Base-by-base conservation (phyloP, 345 rosid genomes). In the Populus nigra region DNA sequence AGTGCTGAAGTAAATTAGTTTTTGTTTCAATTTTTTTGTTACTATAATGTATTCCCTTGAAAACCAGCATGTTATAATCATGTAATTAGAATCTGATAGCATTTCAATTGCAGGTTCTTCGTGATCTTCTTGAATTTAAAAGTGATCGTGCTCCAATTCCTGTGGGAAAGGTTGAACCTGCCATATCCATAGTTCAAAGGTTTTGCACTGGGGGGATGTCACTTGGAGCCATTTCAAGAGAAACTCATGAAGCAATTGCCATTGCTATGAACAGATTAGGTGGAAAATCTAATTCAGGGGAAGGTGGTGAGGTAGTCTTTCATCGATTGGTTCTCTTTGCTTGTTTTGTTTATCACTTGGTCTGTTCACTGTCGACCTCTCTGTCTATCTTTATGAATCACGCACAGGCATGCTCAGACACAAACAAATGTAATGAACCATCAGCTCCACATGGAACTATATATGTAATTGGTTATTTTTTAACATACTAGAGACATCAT, bases 181-280 rank as follows among this genome's bases (percentile, higher is more conserved):
- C 98, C 5, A 71, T 81, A 38, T 86, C 97, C 45, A 96, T 96
- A 67, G 99, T 93, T 59, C 80, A 92, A 78, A 89, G 98, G 67
- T 96, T 96, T 85, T 96, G 99, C 86, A 96, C 99, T 61, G 99
- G 99, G 72, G 99, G 98, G 74, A 96, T 96, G 98, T 93, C 99
- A 13, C 98, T 96, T 47, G 99, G 99, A 78, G 99, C 99, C 77
- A 96, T 96, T 73, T 96, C 99, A 73, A 92, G 99, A 86, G 99
- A 96, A 84, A 96, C 99, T 83, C 99, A 96, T 79, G 99, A 96
- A 87, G 98, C 98, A 27, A 96, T 96, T 86, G 98, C 98, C 83
- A 88, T 93, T 87, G 99, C 98, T 53, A 96, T 93, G 99, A 96
- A 96, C 79, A 93, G 98, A 80, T 36, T 96, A 75, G 93, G 97